A percentile compares a stretch with the other conserved stretches of the same genome.
These are phyloP conservation scores for Metroxylon sagu DNA, from an alignment of 176 grass and related monocot species.

Conservation along the genomic window DNA sequence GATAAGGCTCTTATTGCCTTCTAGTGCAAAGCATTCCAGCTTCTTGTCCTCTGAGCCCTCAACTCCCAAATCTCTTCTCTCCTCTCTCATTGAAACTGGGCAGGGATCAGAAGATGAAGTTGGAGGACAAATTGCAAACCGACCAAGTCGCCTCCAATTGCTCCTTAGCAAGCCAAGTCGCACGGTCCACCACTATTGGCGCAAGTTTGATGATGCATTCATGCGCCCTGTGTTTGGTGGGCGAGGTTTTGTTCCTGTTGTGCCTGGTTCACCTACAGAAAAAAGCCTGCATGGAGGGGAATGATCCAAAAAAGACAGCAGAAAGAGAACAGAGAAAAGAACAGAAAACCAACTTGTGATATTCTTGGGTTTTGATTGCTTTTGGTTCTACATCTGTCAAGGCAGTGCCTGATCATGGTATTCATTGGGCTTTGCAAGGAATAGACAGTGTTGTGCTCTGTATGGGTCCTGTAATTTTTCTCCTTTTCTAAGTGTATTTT, in stretches of 20 bases:
- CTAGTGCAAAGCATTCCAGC: constrained; percentile 1
- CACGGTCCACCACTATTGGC: constrained; percentile 94
- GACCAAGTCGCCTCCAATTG: constrained; percentile 79
- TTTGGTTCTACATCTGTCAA: too few species aligned
- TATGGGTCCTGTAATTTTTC: too few species aligned
- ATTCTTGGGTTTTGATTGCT: too few species aligned
- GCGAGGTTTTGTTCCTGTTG: constrained; percentile 68
- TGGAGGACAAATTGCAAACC: constrained; percentile 16
- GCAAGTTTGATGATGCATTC: constrained; percentile 83
- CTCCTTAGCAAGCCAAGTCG: constrained; percentile 72
- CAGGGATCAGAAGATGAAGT: constrained; percentile 33
- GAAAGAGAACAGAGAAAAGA: background rate
- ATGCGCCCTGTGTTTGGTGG: constrained; percentile 96
- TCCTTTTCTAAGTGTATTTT: too few species aligned
- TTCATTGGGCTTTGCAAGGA: too few species aligned
- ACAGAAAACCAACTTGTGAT: too few species aligned
- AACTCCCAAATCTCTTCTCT: constrained; percentile 52
- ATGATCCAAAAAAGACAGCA: constrained; percentile 4
- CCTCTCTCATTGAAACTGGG: constrained; percentile 44
- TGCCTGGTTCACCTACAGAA: constrained; percentile 72
- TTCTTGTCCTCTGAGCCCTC: constrained; percentile 44
- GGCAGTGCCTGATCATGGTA: too few species aligned
- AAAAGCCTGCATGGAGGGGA: constrained; percentile 28
- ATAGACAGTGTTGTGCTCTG: too few species aligned
- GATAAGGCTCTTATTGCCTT: constrained; percentile 56